Evolutionary conservation across 75 land plant species (phyloP).

Genomic region (Picea glauca): DNA sequence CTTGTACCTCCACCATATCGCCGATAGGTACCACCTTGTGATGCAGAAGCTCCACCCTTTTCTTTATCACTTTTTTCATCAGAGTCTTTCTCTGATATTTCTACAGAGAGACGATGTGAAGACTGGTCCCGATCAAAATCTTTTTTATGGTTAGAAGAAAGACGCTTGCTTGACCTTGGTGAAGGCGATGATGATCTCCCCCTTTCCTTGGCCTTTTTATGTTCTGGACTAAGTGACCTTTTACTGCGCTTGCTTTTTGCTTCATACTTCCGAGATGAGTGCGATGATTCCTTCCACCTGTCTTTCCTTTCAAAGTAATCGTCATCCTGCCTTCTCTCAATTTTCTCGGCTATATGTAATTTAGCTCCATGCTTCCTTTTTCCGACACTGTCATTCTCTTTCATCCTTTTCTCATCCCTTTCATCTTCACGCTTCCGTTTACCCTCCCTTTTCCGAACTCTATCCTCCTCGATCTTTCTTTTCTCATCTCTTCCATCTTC

Average conservation of each 20-base stretch:
- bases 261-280: conserved; percentile 20
- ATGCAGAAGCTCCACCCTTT: conserved; percentile 16
- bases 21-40: conserved; percentile 23
- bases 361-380: conserved; percentile 24
- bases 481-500: conserved; percentile 15
- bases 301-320: conserved; percentile 37
- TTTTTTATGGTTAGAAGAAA: conserved; percentile 19
- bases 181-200: conserved; percentile 35
- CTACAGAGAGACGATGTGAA: conserved; percentile 14
- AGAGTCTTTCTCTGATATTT: conserved; percentile 26
- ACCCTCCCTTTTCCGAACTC: conserved; percentile 10
- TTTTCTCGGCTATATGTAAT: conserved; percentile 1
- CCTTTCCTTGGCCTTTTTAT: conserved; percentile 23
- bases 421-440: conserved; percentile 29
- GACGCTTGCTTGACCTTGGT: conserved; percentile 28
- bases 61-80: conserved; percentile 24
- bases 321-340: conserved; percentile 13
- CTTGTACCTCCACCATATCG: conserved; percentile 46
- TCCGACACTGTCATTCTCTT: conserved; percentile 17
- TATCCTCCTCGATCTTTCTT: conserved; percentile 15
- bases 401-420: conserved; percentile 19
- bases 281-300: conserved; percentile 17
- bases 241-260: conserved; percentile 34
- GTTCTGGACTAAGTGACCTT: conserved; percentile 52
- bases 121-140: conserved; percentile 21